Evolutionary conservation across 2,329 filamentous ascomycete genomes (phyloP).

Genomic region (Pseudofabraea citricarpa): DNA sequence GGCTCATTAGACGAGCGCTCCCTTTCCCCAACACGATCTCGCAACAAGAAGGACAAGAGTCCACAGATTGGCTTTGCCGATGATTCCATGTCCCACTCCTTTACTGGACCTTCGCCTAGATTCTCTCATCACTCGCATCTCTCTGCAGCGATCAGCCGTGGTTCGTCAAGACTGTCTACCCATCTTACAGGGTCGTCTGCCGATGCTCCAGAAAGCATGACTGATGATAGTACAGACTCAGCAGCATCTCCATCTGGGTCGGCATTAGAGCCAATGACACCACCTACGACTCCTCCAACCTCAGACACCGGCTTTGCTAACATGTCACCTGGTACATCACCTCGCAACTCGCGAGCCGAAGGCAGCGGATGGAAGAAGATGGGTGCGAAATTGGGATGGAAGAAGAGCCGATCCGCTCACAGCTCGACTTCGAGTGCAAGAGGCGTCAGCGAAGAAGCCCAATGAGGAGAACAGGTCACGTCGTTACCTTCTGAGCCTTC

Average conservation of each 20-base stretch:
- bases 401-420: conserved; percentile 42
- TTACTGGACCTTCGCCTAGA: conserved; percentile 17
- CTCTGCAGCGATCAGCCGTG: conserved; percentile 18
- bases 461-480: conserved; percentile 57
- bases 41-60: conserved; percentile 17
- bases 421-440: conserved; percentile 40
- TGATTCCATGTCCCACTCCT: conserved; percentile 17
- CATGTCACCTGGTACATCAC: conserved; percentile 21
- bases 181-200: conserved; percentile 31
- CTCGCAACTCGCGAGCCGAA: conserved; percentile 14
- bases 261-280: conserved; percentile 62
- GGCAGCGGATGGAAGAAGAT: conserved; percentile 60
- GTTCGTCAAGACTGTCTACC: conserved; percentile 19
- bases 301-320: conserved; percentile 36
- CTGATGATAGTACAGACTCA: conserved; percentile 62
- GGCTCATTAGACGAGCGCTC: conserved; percentile 23
- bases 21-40: conserved; percentile 18
- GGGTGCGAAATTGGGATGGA: conserved; percentile 55
- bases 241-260: conserved; percentile 41
- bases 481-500: conserved; percentile 36
- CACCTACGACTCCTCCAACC: conserved; percentile 66
- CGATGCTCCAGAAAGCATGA: conserved; percentile 43
- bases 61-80: conserved; percentile 13
- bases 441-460: conserved; percentile 30
- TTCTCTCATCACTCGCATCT: conserved; percentile 24